These are phyloP conservation scores for Phytophthora pini DNA, from an alignment of 352 stramenopile species.

Conservation along the genomic window DNA sequence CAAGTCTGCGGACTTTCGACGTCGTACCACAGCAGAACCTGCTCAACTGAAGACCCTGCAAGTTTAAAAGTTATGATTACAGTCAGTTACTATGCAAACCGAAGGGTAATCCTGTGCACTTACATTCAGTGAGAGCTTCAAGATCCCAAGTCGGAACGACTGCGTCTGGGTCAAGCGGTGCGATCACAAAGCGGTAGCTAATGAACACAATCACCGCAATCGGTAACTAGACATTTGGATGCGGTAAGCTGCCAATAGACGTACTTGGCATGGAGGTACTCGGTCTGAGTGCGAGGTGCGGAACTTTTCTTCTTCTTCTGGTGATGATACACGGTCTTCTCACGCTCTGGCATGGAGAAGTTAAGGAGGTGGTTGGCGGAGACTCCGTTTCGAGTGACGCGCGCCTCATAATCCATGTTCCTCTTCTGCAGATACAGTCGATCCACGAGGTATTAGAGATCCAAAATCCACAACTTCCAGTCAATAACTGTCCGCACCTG, in stretches of 20 bases:
- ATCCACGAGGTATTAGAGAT: background rate
- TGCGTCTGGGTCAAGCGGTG: slow-evolving; percentile 53
- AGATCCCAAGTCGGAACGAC: slow-evolving; percentile 70
- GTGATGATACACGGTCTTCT: slow-evolving; percentile 45
- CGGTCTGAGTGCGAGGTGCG: slow-evolving; percentile 71
- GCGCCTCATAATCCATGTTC: slow-evolving; percentile 60
- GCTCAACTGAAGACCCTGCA: slow-evolving; percentile 83
- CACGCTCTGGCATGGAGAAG: slow-evolving; percentile 79
- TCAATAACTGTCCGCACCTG: slow-evolving; percentile 28
- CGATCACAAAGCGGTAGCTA: slow-evolving; percentile 87
- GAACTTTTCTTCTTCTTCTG: slow-evolving; percentile 77
- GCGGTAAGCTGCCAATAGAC: slow-evolving; percentile 10
- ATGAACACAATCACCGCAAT: slow-evolving; percentile 1
- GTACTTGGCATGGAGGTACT: slow-evolving; percentile 90
- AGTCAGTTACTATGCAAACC: background rate
- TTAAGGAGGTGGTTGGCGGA: slow-evolving; percentile 88
- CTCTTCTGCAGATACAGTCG: slow-evolving; percentile 42
- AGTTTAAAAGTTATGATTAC: background rate
- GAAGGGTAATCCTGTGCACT: slow-evolving; percentile 9
- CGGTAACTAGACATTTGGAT: background rate
- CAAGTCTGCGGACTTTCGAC: slow-evolving; percentile 58
- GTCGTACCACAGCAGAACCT: slow-evolving; percentile 85
- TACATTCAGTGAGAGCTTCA: slow-evolving; percentile 85
- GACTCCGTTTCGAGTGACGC: slow-evolving; percentile 68
- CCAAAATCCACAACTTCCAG: slow-evolving; percentile 3